Evolutionary conservation across 169 alveolate species (phyloP).

Genomic region (Plasmodium berghei): DNA sequence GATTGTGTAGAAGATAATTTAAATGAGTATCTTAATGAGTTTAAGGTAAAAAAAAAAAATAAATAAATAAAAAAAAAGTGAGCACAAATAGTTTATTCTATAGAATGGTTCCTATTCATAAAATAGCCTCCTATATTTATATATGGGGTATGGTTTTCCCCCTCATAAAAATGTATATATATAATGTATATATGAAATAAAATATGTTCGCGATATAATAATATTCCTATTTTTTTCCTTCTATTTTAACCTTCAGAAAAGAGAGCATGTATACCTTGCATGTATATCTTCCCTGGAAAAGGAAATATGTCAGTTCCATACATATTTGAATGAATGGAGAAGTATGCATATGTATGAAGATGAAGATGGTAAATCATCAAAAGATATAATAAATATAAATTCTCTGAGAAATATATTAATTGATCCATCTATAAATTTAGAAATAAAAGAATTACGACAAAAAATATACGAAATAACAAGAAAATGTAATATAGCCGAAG

Average conservation of each 20-base stretch:
- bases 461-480: slow-evolving; percentile 77
- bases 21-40: slow-evolving; percentile 38
- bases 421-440: slow-evolving; percentile 80
- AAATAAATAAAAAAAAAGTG: not conserved
- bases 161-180: not conserved
- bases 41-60: slow-evolving; percentile 20
- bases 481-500: slow-evolving; percentile 76
- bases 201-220: not conserved
- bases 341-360: slow-evolving; percentile 71
- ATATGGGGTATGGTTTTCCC: not conserved
- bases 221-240: not conserved
- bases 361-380: slow-evolving; percentile 48
- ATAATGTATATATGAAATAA: slow-evolving; percentile 2
- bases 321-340: slow-evolving; percentile 70
- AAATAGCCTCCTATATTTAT: too few species aligned
- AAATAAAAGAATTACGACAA: slow-evolving; percentile 77
- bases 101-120: not conserved
- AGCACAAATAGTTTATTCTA: not conserved
- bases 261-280: slow-evolving; percentile 65
- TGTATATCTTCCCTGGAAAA: slow-evolving; percentile 66
- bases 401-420: slow-evolving; percentile 56
- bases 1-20: slow-evolving; percentile 34
- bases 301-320: slow-evolving; percentile 54
- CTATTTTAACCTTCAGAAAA: slow-evolving; percentile 8
- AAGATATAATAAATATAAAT: slow-evolving; percentile 29